Percentiles rank a stretch among this genome's conserved stretches.
Conservation (phyloP, 2,329 filamentous ascomycete species). For the Gliomastix tumulicola region DNA sequence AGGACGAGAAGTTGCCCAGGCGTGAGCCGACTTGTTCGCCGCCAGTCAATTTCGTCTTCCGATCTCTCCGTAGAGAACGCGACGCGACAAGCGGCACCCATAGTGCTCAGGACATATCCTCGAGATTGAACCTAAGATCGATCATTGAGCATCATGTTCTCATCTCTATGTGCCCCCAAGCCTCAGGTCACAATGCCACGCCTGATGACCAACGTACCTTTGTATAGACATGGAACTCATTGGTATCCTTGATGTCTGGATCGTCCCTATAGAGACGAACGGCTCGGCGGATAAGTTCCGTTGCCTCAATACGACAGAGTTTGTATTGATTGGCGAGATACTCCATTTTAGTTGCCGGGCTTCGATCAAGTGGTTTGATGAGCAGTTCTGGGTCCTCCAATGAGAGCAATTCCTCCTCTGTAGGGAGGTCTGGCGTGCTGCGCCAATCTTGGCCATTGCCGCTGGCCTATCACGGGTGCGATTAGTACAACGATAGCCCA, state of each 20-base stretch:
- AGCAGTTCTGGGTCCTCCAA: not conserved
- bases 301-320: constrained; percentile 67
- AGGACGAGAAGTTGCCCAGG: constrained; percentile 47
- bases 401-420: not conserved
- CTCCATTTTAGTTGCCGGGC: constrained; percentile 15
- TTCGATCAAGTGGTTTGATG: not conserved
- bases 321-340: constrained; percentile 72
- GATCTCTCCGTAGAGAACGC: constrained; percentile 63
- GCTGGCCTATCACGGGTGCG: no score
- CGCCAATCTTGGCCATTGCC: not conserved
- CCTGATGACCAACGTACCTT: constrained; percentile 42
- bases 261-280: constrained; percentile 46
- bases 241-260: constrained; percentile 50
- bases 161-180: not conserved
- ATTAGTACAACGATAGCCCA: no score
- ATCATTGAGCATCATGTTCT: no score
- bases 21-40: constrained; percentile 41
- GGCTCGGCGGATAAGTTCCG: constrained; percentile 62
- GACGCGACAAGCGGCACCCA: constrained; percentile 60
- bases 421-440: not conserved
- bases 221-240: constrained; percentile 59
- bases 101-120: constrained; percentile 54
- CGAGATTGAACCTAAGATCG: constrained; percentile 56
- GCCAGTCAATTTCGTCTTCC: constrained; percentile 60
- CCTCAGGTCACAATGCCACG: not conserved